Evolutionary conservation across 1,284 basidiomycete genomes (phyloP).

Genomic region (Ustilago loliicola): DNA sequence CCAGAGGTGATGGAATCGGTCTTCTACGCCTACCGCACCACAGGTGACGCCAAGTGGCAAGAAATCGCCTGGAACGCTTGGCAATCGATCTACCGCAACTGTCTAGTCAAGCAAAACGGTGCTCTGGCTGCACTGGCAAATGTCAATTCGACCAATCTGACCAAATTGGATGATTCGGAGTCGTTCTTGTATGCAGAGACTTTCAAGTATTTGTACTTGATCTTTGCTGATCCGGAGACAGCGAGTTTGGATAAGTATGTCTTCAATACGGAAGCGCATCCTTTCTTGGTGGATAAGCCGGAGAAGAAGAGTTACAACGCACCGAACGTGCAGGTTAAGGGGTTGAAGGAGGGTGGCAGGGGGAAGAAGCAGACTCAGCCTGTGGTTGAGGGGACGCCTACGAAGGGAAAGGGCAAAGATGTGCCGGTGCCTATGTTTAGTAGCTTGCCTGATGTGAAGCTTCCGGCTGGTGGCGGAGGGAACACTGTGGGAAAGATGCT

Average conservation of each 20-base stretch:
- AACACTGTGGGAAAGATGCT: slow-evolving; percentile 26
- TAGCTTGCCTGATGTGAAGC: slow-evolving; percentile 25
- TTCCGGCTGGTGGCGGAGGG: slow-evolving; percentile 20
- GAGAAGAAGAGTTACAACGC: slow-evolving; percentile 26
- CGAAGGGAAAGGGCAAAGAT: slow-evolving; percentile 6
- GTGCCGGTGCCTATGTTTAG: slow-evolving; percentile 27
- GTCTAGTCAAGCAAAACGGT: slow-evolving; percentile 73
- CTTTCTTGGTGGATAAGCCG: slow-evolving; percentile 57
- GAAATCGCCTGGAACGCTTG: slow-evolving; percentile 90
- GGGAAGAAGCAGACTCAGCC: background rate
- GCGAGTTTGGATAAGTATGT: slow-evolving; percentile 59
- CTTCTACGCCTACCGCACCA: slow-evolving; percentile 58
- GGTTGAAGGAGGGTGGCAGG: slow-evolving; percentile 7
- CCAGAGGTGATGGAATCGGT: slow-evolving; percentile 66
- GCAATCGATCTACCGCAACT: slow-evolving; percentile 85
- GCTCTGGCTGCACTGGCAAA: slow-evolving; percentile 49
- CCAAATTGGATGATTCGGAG: slow-evolving; percentile 56
- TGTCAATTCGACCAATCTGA: slow-evolving; percentile 44
- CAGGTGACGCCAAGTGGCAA: slow-evolving; percentile 74
- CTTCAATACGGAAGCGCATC: slow-evolving; percentile 67
- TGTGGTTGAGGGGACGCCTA: slow-evolving; percentile 2
- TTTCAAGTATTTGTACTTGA: slow-evolving; percentile 65
- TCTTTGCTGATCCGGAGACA: slow-evolving; percentile 56
- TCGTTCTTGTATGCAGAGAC: slow-evolving; percentile 62
- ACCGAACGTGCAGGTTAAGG: slow-evolving; percentile 5